Evolutionary conservation across 768 basidiomycete species (phyloP), one percentile per base, ranked within the genome.

Genomic region (Russula dissimulans): DNA sequence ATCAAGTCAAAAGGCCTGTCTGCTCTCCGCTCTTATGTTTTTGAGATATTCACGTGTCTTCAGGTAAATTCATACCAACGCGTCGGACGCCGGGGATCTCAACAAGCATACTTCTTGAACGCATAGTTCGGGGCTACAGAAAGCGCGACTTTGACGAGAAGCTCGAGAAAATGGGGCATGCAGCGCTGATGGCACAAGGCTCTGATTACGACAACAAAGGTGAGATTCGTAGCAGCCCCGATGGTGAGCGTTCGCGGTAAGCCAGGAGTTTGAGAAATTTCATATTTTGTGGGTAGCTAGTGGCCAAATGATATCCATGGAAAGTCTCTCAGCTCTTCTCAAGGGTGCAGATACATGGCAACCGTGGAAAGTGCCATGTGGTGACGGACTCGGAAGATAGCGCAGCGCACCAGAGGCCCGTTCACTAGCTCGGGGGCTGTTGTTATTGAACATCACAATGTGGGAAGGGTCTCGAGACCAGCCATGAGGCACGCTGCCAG

Each of bases 1-100:
- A 83, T 81, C 51, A 98, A 99, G 74, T 76, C 76, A 54, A 81
- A 82, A 70, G 95, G 95, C 90, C 58, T 45, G 82, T 67, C 34
- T 26, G 63, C 36, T n/a, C 48, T 22, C 32, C 50, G 36, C 26
- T 26, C 42, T 12, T 10, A 5, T 39, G 12, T 11, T 45, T 56
- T 39, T 45, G 54, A 39, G 15, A 49, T 2, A 36, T 17, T 58
- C 44, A 60, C 55, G 5, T 14, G 18, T 34, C 52, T 38, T 49
- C 49, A 95, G 95, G 95, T 49, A 89, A 88, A 76, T 98, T 99
- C 72, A 78, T 98, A 45, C 95, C 97, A 0, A 99, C 95, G 3
- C 83, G 93, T 14, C 87, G 95, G 54, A 98, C 97, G 4, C 92
- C 92, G 0, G 92, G 93, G 9, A 83, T 97, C 9, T 97, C 94